Evolutionary conservation across 768 basidiomycete species (phyloP), one percentile per base, ranked within the genome.

Genomic region (Rhizopogon vesiculosus): DNA sequence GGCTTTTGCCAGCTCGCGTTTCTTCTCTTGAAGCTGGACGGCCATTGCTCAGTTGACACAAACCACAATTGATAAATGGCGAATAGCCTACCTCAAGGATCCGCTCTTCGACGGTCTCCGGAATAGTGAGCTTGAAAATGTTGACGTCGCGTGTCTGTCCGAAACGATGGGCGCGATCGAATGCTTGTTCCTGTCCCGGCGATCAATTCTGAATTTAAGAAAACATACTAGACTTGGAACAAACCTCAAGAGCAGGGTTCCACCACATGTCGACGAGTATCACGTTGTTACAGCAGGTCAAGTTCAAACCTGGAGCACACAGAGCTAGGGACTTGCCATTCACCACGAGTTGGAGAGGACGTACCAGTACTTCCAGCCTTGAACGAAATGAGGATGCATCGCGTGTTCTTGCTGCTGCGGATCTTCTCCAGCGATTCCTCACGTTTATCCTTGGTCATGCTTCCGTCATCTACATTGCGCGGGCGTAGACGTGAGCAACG

Each of bases 231-330:
- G 22, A 19, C 35, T 16, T 16, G 5, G 55, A 62, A 66, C 80
- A 59, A 60, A 89, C 87, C 72, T 91, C 90, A 4, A 91, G 76
- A 0, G 89, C 91, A 9, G 91, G 91, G 68, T 93, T 89, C 93
- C 95, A 98, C 94, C 95, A 98, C 57, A 94, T 72, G 67, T 97
- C 96, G 54, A 93, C 82, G 3, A 98, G 79, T 61, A 98, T 89
- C 40, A 98, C 94, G 60, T 96, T 92, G 68, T 94, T 96, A 72
- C 95, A 98, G 39, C 85, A 87, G 0, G 93, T 93, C 63, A 98
- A 67, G 66, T 98, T 97, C 44, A 98, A 81, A 44, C 93, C 93
- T 85, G 60, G 19, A 55, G 43, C 19, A 28, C 29, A 48, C 2
- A 18, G 22, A 53, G 25, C 9, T 53, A 56, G 53, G 22, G 31